Percentiles rank a stretch among this genome's conserved stretches.
These are phyloP conservation scores for Aspergillus taichungensis DNA, from an alignment of 495 filamentous ascomycete genomes.

Conservation along the genomic window DNA sequence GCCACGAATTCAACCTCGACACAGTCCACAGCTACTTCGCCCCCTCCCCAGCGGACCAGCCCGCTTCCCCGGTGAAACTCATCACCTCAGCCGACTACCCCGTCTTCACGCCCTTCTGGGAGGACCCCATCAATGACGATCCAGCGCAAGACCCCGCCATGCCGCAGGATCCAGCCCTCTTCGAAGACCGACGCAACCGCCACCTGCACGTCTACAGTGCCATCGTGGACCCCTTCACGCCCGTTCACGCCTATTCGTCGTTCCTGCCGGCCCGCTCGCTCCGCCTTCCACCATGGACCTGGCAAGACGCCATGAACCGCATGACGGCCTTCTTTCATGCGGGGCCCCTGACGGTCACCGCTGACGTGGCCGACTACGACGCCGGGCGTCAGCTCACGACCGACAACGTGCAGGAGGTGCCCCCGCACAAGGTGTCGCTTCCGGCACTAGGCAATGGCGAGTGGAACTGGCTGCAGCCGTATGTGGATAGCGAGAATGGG, in stretches of 20 bases:
- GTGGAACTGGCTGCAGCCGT: constrained; percentile 44
- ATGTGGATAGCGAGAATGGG: constrained; percentile 4
- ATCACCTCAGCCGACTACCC: constrained; percentile 15
- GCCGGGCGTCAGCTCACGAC: neutral
- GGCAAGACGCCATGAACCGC: constrained; percentile 26
- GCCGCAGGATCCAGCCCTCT: neutral
- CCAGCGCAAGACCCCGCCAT: neutral
- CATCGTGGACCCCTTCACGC: constrained; percentile 38
- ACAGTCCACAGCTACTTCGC: constrained; percentile 24
- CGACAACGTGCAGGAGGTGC: neutral
- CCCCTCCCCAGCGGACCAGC: no score
- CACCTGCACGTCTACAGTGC: constrained; percentile 17
- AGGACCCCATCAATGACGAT: constrained; percentile 4
- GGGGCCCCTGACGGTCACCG: constrained; percentile 30
- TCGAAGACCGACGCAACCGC: constrained; percentile 5
- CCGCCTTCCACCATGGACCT: constrained; percentile 33
- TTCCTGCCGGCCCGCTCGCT: constrained; percentile 25
- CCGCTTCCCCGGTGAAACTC: constrained; percentile 7
- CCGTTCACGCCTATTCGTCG: constrained; percentile 34
- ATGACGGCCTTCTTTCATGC: constrained; percentile 42
- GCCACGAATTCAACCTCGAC: constrained; percentile 18
- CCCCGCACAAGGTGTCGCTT: constrained; percentile 2
- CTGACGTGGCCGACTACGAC: constrained; percentile 18
- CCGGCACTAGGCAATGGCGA: constrained; percentile 14
- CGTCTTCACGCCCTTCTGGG: constrained; percentile 14